Percentiles rank a stretch among this genome's conserved stretches.
Evolutionary conservation across 2,329 filamentous ascomycete genomes (phyloP).

Genomic region (Canariomyces notabilis): DNA sequence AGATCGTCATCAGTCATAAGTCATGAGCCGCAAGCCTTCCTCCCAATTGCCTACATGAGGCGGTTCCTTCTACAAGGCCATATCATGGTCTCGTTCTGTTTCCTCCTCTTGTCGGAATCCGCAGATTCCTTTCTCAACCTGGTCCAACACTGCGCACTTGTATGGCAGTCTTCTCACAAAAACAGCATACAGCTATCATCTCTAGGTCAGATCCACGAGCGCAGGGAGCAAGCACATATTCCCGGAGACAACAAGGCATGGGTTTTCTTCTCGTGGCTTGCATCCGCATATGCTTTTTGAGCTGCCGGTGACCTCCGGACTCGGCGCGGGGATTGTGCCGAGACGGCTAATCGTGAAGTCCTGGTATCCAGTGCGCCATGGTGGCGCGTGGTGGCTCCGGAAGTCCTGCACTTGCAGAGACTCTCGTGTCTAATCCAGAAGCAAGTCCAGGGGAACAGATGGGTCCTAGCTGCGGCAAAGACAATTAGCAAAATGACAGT

Average conservation of each 20-base stretch:
- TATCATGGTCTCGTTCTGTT: constrained; percentile 10
- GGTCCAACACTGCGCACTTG: not conserved
- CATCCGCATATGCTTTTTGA: not conserved
- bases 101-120: constrained; percentile 3
- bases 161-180: not conserved
- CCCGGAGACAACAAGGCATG: too few relatives aligned
- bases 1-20: constrained; percentile 15
- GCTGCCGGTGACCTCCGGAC: not conserved
- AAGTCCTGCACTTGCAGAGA: constrained; percentile 17
- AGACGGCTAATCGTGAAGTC: not conserved
- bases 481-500: not conserved
- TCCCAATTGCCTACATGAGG: constrained; percentile 12
- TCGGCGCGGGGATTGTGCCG: constrained; percentile 3
- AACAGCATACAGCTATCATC: too few relatives aligned
- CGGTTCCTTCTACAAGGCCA: constrained; percentile 4
- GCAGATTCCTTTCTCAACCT: not conserved
- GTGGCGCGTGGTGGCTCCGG: not conserved
- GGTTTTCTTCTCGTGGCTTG: not conserved
- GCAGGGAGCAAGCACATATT: too few relatives aligned
- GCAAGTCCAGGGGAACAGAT: constrained; percentile 3
- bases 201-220: too few relatives aligned
- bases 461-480: not conserved
- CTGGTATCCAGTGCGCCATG: constrained; percentile 5
- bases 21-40: constrained; percentile 11
- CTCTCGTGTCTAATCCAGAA: not conserved